Evolutionary conservation across 768 basidiomycete species (phyloP), one percentile per base, ranked within the genome.

Genomic region (Kwoniella heveanensis): DNA sequence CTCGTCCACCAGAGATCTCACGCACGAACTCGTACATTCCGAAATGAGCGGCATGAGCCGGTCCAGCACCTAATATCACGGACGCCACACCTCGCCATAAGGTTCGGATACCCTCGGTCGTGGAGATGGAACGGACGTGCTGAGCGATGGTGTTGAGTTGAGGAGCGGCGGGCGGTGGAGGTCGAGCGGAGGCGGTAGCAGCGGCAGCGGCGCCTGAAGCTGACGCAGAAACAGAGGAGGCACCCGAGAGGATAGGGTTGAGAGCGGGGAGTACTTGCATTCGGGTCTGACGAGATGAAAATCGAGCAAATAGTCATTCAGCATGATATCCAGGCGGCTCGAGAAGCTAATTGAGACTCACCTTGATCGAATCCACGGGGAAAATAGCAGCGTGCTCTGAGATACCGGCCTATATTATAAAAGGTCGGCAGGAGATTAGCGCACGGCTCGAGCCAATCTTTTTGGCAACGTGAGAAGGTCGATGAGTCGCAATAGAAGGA

Each of bases 361-460:
- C 96, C 85, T 99, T 99, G 79, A 99, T 97, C 76, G 92, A 95
- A 82, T 99, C 96, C 67, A 98, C 83, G 5, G 96, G 96, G 79
- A 91, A 99, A 90, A 99, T 98, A 78, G 96, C 92, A 29, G 93
- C 90, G 82, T 99, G 96, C 80, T 99, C 96, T 57, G 94, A 93
- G 72, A 99, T 98, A 65, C 96, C 96, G 72, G 96, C 96, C 93
- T 95, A 78, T 25, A 32, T 58, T 50, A 26, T 9, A n/a, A 30
- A 44, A 32, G 8, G 7, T 26, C 1, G n/a, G n/a, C n/a, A 30
- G 53, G 13, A 24, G 8, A 10, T 24, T 13, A 21, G 32, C 32
- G n/a, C n/a, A n/a, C n/a, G n/a, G n/a, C n/a, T n/a, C n/a, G n/a
- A n/a, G n/a, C n/a, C n/a, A n/a, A n/a, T n/a, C n/a, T n/a, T 32